Evolutionary conservation across 805 yeast species (phyloP), one percentile per base, ranked within the genome.

Genomic region (Kockiozyma suomiensis): DNA sequence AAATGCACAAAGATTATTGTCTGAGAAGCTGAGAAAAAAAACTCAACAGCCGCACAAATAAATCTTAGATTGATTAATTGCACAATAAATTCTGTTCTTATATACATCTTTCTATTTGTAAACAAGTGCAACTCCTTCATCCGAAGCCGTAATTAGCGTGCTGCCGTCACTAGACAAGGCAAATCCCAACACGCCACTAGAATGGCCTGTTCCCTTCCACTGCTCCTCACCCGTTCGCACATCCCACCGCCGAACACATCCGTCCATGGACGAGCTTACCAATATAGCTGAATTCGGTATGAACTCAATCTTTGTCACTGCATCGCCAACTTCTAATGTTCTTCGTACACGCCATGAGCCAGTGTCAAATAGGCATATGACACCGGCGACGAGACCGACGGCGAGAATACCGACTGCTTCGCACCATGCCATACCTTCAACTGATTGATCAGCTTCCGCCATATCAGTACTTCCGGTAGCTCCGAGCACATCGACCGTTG

Each of bases 131-230:
- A 94, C 97, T 67, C 97, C 97, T 74, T 94, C 99, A 73, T 94
- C 99, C 65, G 97, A 97, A 13, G 97, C 99, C 21, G 97, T 90
- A 38, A 91, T 81, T 47, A 94, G 70, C 72, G 86, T 85, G 53
- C 81, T 79, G 28, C 90, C 93, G 48, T 82, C 76, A 42, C 83
- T 85, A 26, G 64, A 48, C 45, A 86, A 70, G 19, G 87, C 85
- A 71, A 94, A 93, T 69, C 90, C 97, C 65, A 94, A 80, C 19
- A 94, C 85, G 64, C 98, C 98, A 88, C 89, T 88, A 74, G 87
- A 88, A 73, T 94, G 99, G 23, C 99, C 99, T 42, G 84, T 84
- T 65, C 96, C 94, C 35, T 81, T 86, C 76, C 87, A 88, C 59
- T 87, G 74, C 69, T 83, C 85, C 61, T 82, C 84, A 59, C 96